A percentile compares a stretch with the other conserved stretches of the same genome.
Evolutionary conservation across 1,284 basidiomycete species (phyloP).

Genomic region (Ceratobasidium papillatum): DNA sequence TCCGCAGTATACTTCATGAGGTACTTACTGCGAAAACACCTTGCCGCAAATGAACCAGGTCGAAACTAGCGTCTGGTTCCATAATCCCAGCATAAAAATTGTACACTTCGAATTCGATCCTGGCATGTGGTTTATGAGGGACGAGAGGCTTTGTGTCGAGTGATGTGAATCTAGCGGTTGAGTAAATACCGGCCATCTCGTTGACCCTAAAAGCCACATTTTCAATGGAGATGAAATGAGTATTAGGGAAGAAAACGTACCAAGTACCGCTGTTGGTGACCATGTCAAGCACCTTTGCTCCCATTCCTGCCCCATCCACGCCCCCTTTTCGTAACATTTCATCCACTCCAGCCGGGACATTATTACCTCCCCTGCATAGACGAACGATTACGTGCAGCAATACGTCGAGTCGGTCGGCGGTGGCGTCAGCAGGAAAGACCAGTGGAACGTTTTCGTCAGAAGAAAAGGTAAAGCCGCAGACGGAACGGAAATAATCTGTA

Average conservation of each 20-base stretch:
- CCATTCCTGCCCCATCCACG: not conserved
- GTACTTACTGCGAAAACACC: not conserved
- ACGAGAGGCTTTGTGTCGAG: constrained; percentile 19
- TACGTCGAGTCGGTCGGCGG: not conserved
- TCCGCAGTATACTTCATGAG: not conserved
- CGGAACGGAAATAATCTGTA: constrained; percentile 23
- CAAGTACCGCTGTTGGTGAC: constrained; percentile 10
- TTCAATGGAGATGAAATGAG: not conserved
- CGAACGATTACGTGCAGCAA: not conserved
- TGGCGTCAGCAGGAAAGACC: not conserved
- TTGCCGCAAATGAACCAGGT: constrained; percentile 20
- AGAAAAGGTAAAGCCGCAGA: not conserved
- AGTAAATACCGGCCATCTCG: constrained; percentile 14
- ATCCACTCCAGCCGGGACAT: not conserved
- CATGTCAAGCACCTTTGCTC: not conserved
- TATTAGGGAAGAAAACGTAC: not conserved
- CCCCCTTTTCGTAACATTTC: not conserved
- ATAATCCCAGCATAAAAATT: constrained; percentile 21
- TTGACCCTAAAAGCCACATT: not conserved
- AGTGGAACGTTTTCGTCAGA: constrained; percentile 8
- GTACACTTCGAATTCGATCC: constrained; percentile 18
- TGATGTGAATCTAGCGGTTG: not conserved
- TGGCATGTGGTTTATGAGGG: not conserved
- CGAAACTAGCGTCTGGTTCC: constrained; percentile 20
- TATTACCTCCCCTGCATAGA: not conserved